These are phyloP conservation scores for Pisolithus sp. DNA, from an alignment of 768 basidiomycete species.

Conservation along the genomic window DNA sequence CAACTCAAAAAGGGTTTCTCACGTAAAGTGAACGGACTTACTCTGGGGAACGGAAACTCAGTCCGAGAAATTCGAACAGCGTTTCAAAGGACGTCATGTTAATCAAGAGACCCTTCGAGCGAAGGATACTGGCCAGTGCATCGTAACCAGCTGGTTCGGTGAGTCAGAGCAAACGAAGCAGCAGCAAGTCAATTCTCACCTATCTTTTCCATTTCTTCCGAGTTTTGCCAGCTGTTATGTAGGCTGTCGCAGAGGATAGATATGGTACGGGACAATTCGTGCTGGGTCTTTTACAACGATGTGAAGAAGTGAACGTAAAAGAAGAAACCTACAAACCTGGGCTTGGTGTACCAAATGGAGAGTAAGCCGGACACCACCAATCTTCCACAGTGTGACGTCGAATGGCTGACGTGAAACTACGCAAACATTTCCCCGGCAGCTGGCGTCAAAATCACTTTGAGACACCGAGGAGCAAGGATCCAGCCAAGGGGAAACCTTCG, in stretches of 20 bases:
- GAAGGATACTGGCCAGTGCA: constrained; percentile 67
- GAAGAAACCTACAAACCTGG: constrained; percentile 37
- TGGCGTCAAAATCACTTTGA: not conserved
- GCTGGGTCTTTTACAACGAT: constrained; percentile 46
- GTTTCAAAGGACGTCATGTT: constrained; percentile 78
- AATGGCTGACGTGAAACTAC: constrained; percentile 56
- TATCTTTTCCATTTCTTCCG: constrained; percentile 88
- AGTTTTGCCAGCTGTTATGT: constrained; percentile 85
- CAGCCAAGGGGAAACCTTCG: constrained; percentile 9
- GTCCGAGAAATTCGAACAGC: constrained; percentile 78
- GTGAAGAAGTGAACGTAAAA: not conserved
- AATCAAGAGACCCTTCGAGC: constrained; percentile 65
- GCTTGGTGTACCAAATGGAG: constrained; percentile 74
- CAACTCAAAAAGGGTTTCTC: constrained; percentile 1
- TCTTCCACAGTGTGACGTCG: constrained; percentile 72
- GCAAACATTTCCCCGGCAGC: constrained; percentile 46
- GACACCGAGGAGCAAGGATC: not conserved
- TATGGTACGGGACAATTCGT: constrained; percentile 70
- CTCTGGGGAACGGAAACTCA: constrained; percentile 80
- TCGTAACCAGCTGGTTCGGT: constrained; percentile 74
- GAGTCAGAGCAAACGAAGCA: constrained; percentile 1
- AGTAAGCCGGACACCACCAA: constrained; percentile 74
- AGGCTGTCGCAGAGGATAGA: constrained; percentile 71
- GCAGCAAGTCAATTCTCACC: constrained; percentile 43
- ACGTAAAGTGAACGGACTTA: constrained; percentile 30